These are phyloP conservation scores for Hymenochaete sp. DNA, from an alignment of 1,284 basidiomycete species.

Conservation along the genomic window DNA sequence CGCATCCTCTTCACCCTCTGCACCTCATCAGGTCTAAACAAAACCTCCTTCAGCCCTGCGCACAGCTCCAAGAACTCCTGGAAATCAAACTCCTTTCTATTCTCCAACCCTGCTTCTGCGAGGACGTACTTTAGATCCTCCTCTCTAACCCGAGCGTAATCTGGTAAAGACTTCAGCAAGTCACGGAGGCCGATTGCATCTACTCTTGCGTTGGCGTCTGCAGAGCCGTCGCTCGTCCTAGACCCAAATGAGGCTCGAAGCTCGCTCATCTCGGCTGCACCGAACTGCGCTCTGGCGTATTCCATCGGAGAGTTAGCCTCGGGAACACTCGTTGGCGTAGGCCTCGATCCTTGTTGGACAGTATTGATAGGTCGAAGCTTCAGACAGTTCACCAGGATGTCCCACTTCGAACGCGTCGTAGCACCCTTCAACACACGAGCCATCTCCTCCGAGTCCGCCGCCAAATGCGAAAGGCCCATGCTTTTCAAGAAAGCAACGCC, in stretches of 20 bases:
- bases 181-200: constrained; percentile 35
- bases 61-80: constrained; percentile 80
- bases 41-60: constrained; percentile 73
- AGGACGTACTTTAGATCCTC: constrained; percentile 68
- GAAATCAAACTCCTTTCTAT: constrained; percentile 50
- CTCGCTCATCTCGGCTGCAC: constrained; percentile 57
- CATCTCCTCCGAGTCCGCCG: constrained; percentile 25
- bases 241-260: constrained; percentile 23
- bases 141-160: constrained; percentile 42
- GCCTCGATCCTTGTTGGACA: no score
- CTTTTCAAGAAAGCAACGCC: constrained; percentile 60
- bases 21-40: constrained; percentile 44
- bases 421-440: constrained; percentile 11
- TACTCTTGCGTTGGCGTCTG: constrained; percentile 30
- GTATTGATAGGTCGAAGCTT: constrained; percentile 23
- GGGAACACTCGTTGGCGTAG: no score
- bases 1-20: constrained; percentile 34
- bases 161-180: constrained; percentile 40
- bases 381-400: constrained; percentile 21
- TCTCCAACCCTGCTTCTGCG: constrained; percentile 62
- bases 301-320: constrained; percentile 19
- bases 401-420: constrained; percentile 1
- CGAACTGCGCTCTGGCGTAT: constrained; percentile 36
- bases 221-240: constrained; percentile 21
- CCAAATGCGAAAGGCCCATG: constrained; percentile 62